A percentile compares a stretch with the other conserved stretches of the same genome.
Evolutionary conservation across 306 rosid species (phyloP).

Genomic region (Medicago truncatula): DNA sequence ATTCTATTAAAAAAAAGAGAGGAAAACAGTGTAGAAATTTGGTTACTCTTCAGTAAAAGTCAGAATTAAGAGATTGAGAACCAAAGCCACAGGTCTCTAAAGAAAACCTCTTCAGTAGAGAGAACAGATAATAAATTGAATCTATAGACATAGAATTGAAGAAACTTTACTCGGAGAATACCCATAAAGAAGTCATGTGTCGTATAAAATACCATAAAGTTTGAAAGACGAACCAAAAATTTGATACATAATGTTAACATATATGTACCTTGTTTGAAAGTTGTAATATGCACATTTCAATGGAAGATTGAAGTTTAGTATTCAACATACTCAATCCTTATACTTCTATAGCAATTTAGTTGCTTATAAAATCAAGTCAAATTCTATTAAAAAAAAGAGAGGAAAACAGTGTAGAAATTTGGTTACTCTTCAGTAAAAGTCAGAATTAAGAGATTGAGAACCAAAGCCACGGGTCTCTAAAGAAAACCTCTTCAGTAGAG

Average conservation of each 20-base stretch:
- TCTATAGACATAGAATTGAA: slow-evolving; percentile 17
- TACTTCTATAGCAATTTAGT: too few relatives aligned
- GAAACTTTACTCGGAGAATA: slow-evolving; percentile 21
- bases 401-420: too few relatives aligned
- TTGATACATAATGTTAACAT: slow-evolving; percentile 23
- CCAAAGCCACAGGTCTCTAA: slow-evolving; percentile 4
- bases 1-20: background rate
- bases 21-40: slow-evolving; percentile 17
- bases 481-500: slow-evolving; percentile 20
- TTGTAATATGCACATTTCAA: slow-evolving; percentile 79
- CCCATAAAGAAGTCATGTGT: slow-evolving; percentile 9
- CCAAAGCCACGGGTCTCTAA: slow-evolving; percentile 5
- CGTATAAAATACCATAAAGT: slow-evolving; percentile 19
- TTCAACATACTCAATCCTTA: too few relatives aligned
- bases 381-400: too few relatives aligned
- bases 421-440: too few relatives aligned
- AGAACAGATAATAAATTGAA: slow-evolving; percentile 27
- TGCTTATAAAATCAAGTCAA: too few relatives aligned
- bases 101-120: slow-evolving; percentile 20
- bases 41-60: slow-evolving; percentile 16
- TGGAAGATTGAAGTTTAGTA: slow-evolving; percentile 69
- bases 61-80: slow-evolving; percentile 8
- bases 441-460: too few relatives aligned
- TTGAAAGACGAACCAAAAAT: slow-evolving; percentile 29
- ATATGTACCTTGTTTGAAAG: slow-evolving; percentile 73